Conservation (phyloP, 2,329 filamentous ascomycete genomes). For the Stenocarpella maydis region DNA sequence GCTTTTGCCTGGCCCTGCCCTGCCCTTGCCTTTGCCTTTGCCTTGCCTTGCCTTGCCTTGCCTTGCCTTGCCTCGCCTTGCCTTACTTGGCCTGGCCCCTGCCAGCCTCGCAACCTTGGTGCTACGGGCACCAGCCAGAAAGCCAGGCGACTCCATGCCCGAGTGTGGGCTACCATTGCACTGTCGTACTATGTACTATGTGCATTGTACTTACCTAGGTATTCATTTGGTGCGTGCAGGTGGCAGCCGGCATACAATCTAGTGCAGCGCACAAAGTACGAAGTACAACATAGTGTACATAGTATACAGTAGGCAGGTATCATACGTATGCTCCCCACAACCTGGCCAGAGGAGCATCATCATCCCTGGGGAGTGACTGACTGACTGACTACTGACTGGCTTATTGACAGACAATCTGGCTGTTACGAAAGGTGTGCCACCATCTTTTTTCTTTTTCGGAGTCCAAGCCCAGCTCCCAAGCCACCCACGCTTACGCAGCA, state of each 20-base stretch:
- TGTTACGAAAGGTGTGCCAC: slow-evolving; percentile 29
- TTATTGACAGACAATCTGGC: slow-evolving; percentile 1
- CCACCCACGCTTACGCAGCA: slow-evolving; percentile 22
- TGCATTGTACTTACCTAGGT: too few species aligned
- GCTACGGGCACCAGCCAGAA: not conserved
- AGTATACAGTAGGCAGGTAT: too few species aligned
- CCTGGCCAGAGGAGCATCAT: not conserved
- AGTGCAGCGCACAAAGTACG: too few species aligned
- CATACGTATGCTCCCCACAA: not conserved
- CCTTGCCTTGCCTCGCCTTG: not conserved
- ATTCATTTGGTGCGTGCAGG: not conserved
- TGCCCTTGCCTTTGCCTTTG: too few species aligned
- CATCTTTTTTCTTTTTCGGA: slow-evolving; percentile 27
- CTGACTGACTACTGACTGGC: too few species aligned
- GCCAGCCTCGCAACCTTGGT: too few species aligned
- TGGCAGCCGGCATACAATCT: not conserved
- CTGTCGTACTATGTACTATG: too few species aligned
- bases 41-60: slow-evolving; percentile 10
- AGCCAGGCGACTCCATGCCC: not conserved
- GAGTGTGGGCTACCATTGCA: not conserved
- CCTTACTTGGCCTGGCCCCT: too few species aligned
- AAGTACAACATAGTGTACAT: too few species aligned
- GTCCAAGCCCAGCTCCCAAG: slow-evolving; percentile 21
- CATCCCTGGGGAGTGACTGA: slow-evolving; percentile 7
- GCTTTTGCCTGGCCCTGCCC: not conserved